Base-by-base conservation (phyloP, 768 basidiomycete genomes). In the Neoboletus subvelutipes region DNA sequence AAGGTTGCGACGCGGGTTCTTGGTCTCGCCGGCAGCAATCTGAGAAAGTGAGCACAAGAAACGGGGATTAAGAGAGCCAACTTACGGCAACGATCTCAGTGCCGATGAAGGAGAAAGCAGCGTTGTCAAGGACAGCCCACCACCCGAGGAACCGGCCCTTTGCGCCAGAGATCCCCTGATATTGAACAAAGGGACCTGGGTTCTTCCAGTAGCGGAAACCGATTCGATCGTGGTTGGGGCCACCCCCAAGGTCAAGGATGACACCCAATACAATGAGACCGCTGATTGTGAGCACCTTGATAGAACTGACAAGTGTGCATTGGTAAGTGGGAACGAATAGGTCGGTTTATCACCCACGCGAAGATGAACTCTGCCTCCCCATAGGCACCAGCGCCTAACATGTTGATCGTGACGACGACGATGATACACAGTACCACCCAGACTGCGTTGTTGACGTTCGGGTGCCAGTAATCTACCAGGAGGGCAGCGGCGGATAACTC, bases 91-190 rank as follows among this genome's bases (percentile, higher is more conserved):
- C 93, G 67, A 96, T 94, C 72, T 98, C 95, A 7, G 93, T 94
- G 17, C 94, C 95, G 57, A 94, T 93, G 71, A 80, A 95, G 12
- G 92, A 93, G 78, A 95, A 97, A 15, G 92, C 93, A 4, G 95
- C 95, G 62, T 94, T 88, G 8, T 86, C 85, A 74, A 96, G 75
- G 55, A 87, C 87, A 0, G 82, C 71, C 80, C 81, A 86, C 74
- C 78, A 85, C 24, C 82, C 87, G 20, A 86, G 79, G 80, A 98
- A 97, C 26, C 77, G 83, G 10, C 94, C 94, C 62, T 81, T 83
- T 3, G 81, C 58, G 4, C 95, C 95, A 4, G 65, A 7, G 22
- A 92, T 90, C 4, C 71, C 76, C 13, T 77, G 13, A 64, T 74
- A 91, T 65, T 96, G 92, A 11, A 79, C 86, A 67, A 98, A 92